Conservation (phyloP, 2,329 filamentous ascomycete species). For the Fusarium veterinarium region DNA sequence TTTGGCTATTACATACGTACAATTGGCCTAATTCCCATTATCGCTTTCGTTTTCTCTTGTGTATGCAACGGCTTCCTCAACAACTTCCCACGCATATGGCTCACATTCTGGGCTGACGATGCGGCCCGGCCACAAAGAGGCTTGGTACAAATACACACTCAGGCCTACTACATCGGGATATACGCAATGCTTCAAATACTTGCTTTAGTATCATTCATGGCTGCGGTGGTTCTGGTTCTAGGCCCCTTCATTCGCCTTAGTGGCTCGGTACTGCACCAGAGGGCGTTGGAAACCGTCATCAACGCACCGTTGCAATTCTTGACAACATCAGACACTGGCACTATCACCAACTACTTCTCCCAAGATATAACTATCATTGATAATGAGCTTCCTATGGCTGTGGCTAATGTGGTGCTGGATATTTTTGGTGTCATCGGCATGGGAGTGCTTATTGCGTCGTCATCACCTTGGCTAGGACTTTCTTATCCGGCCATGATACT, state of each 20-base stretch:
- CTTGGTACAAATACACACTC: background rate
- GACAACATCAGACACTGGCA: slow-evolving; percentile 54
- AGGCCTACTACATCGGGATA: slow-evolving; percentile 47
- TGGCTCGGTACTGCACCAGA: slow-evolving; percentile 48
- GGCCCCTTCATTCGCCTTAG: slow-evolving; percentile 44
- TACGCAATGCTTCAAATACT: slow-evolving; percentile 41
- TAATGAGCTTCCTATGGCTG: slow-evolving; percentile 49
- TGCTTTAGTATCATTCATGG: slow-evolving; percentile 34
- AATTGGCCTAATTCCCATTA: background rate
- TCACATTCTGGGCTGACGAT: slow-evolving; percentile 55
- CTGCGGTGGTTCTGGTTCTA: slow-evolving; percentile 17
- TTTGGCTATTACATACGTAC: background rate
- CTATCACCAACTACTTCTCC: slow-evolving; percentile 57
- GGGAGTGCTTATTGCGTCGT: slow-evolving; percentile 44
- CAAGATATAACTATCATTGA: slow-evolving; percentile 58
- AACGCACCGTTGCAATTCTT: slow-evolving; percentile 56
- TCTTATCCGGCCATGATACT: background rate
- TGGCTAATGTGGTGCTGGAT: slow-evolving; percentile 45
- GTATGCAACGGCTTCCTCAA: slow-evolving; percentile 42
- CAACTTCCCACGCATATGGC: slow-evolving; percentile 52
- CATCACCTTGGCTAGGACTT: background rate
- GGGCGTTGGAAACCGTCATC: slow-evolving; percentile 48
- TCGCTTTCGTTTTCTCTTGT: slow-evolving; percentile 33
- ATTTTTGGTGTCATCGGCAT: slow-evolving; percentile 52
- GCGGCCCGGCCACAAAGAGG: slow-evolving; percentile 2